Conservation (phyloP, 257 asterid genomes). For the Nicotiana noctiflora region DNA sequence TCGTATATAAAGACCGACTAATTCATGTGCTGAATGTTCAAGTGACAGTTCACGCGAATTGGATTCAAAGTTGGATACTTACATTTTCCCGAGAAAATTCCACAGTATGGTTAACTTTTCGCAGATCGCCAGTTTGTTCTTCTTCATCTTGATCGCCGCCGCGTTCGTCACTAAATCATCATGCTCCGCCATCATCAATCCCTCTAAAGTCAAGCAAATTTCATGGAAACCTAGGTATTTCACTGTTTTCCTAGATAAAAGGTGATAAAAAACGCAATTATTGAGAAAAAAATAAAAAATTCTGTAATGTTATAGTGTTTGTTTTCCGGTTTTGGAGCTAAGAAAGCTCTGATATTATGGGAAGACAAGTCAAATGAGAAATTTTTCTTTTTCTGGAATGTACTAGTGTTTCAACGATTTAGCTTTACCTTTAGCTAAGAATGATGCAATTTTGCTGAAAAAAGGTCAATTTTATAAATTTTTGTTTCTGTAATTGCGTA, state of each 20-base stretch:
- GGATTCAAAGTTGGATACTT: background rate
- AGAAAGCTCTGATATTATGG: background rate
- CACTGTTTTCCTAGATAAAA: background rate
- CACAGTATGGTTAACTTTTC: constrained; percentile 25
- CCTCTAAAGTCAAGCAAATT: constrained; percentile 74
- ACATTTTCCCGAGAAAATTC: background rate
- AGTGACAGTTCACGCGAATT: background rate
- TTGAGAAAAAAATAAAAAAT: background rate
- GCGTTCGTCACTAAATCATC: constrained; percentile 37
- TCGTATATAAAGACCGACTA: no score
- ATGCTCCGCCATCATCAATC: constrained; percentile 64
- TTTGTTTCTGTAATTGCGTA: background rate
- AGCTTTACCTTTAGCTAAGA: background rate
- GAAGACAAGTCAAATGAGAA: background rate
- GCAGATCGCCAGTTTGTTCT: constrained; percentile 20
- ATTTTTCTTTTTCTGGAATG: background rate
- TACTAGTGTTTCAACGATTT: background rate
- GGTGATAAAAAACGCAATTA: background rate
- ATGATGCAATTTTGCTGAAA: no score
- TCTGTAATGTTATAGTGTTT: background rate
- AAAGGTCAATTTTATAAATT: background rate
- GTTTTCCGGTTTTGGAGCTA: background rate
- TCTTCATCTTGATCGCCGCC: constrained; percentile 41
- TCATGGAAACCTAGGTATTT: constrained; percentile 88
- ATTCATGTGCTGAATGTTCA: background rate